A percentile compares a stretch with the other conserved stretches of the same genome.
These are phyloP conservation scores for Penicillium hesseltinei DNA, from an alignment of 2,329 filamentous ascomycete genomes.

Conservation along the genomic window DNA sequence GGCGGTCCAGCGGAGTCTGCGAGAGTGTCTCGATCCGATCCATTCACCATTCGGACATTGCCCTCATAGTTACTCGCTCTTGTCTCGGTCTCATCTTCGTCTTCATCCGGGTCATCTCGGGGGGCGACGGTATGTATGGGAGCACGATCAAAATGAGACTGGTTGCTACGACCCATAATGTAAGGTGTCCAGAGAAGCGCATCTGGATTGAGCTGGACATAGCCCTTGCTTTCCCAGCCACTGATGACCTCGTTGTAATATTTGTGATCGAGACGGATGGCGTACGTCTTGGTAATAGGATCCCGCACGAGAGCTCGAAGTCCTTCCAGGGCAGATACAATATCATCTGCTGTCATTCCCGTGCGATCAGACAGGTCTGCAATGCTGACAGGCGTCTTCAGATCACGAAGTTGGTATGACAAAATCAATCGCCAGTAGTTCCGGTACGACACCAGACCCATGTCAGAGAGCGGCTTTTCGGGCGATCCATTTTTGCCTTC, in stretches of 20 bases:
- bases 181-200: constrained; percentile 93
- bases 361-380: constrained; percentile 71
- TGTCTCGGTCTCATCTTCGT: constrained; percentile 29
- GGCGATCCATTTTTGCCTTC: constrained; percentile 94
- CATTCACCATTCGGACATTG: constrained; percentile 16
- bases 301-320: constrained; percentile 86
- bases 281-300: constrained; percentile 83
- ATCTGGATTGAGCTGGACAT: constrained; percentile 77
- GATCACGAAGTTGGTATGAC: constrained; percentile 75
- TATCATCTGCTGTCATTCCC: constrained; percentile 93
- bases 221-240: constrained; percentile 85
- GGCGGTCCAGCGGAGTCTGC: constrained; percentile 37
- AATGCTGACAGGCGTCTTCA: constrained; percentile 57
- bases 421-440: constrained; percentile 94
- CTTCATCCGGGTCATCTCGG: constrained; percentile 60
- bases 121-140: constrained; percentile 85
- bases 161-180: constrained; percentile 85
- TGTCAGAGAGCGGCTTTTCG: constrained; percentile 95
- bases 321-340: constrained; percentile 88
- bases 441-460: constrained; percentile 94
- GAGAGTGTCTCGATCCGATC: constrained; percentile 15
- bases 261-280: constrained; percentile 77
- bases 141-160: constrained; percentile 77
- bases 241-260: constrained; percentile 85
- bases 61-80: constrained; percentile 21